Evolutionary conservation across 352 stramenopile species (phyloP), one percentile per base, ranked within the genome.

Genomic region (Phytophthora multivora): DNA sequence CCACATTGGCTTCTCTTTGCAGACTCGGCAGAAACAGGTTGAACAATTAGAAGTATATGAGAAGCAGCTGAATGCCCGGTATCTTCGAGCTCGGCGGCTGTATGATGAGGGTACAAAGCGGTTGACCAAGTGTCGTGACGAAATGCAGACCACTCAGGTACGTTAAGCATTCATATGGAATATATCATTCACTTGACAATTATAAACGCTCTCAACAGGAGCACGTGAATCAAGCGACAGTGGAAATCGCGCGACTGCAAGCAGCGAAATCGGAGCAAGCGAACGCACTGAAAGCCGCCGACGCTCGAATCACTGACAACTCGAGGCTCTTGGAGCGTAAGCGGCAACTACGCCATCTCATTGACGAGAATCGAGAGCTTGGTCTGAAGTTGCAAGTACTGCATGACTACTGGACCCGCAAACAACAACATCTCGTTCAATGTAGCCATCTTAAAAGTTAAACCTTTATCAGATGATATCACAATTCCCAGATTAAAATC

Each of bases 351-450:
- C 59, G 54, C 7, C 57, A 62, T 4, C 61, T 91, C 9, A 52
- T 63, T 12, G 39, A 70, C 11, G 82, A 91, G 45, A 89, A 79
- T 40, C 63, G 58, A 23, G 45, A 67, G 23, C 59, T 90, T 31
- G 40, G 36, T 3, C 23, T 75, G 23, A 74, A 83, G 16, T 36
- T 71, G 4, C 69, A 86, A 26, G 54, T 85, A n/a, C 39, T 82
- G 26, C 59, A 71, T 23, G 58, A 78, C 33, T 71, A 83, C 9
- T 55, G 75, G 21, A 74, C 59, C 51, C 63, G 69, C 43, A 68
- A 74, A 30, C 67, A 74, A 33, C 59, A 55, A 42, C 54, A 59
- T 49, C 45, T 13, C 5, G 11, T 36, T n/a, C 55, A 53, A 63
- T 62, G 62, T 50, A 66, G 62, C 47, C 54, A 65, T 65, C 47